Evolutionary conservation across 176 grass and related monocot genomes (phyloP), one percentile per base, ranked within the genome.

Genomic region (Rhipidocladum racemiflorum): DNA sequence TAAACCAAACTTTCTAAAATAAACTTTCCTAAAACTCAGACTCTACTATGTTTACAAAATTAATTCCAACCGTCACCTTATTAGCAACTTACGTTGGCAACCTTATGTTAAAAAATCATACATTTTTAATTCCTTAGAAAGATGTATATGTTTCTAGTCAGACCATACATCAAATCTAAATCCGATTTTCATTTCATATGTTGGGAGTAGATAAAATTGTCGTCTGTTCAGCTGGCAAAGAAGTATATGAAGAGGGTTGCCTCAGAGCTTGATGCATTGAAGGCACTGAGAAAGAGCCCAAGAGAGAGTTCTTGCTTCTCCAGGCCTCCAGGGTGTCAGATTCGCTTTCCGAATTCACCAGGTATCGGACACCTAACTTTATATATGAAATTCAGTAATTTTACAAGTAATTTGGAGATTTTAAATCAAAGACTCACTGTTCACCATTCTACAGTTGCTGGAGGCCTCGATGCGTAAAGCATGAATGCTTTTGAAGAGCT

Each of bases 191-290:
- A 62, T 55, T 39, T 73, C 48, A 57, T 61, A 81, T 75, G 43
- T 77, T 81, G 66, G 83, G 74, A 76, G 43, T 70, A 98, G 90
- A 98, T 98, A 59, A 99, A 99, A 88, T n/a, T 99, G 73, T 81
- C 96, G 81, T 93, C 92, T 25, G 85, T 95, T 86, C 96, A 99
- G 86, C 87, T 95, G 12, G 96, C 93, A 23, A 99, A 78, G 40
- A 99, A 95, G 79, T 98, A 95, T 70, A 99, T 99, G 92, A 91
- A 88, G 69, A 93, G 93, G 84, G 96, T 95, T 78, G 87, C 89
- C 43, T 80, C 91, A 23, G 96, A 99, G 78, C 89, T 99, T 6
- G 96, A 99, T 40, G 91, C 89, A 36, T 38, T 93, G 84, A 84
- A 55, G 87, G 88, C 78, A 87, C 79, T 0, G 96, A 99, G 14